Evolutionary conservation across 2,329 filamentous ascomycete species (phyloP).

Genomic region (Fusarium kyushuense): DNA sequence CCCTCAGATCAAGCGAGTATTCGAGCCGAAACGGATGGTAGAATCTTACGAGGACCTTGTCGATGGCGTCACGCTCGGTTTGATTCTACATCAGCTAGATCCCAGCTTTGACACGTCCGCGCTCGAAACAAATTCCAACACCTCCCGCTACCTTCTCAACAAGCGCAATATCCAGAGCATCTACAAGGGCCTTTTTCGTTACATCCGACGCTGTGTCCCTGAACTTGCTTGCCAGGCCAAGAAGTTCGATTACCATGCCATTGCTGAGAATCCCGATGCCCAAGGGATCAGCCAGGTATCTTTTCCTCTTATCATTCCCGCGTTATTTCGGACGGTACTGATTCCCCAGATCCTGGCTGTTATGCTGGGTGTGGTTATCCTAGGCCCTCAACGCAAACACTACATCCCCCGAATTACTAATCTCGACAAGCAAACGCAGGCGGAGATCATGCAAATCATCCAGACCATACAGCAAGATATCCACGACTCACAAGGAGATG

Average conservation of each 20-base stretch:
- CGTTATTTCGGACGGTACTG: conserved; percentile 2
- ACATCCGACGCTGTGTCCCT: conserved; percentile 65
- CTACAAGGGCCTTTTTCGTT: conserved; percentile 66
- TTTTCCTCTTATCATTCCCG: not conserved
- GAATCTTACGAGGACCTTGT: conserved; percentile 64
- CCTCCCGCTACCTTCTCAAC: conserved; percentile 60
- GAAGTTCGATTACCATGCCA: conserved; percentile 67
- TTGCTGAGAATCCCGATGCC: conserved; percentile 68
- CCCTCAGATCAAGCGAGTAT: conserved; percentile 54
- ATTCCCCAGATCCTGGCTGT: conserved; percentile 68
- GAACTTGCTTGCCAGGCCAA: conserved; percentile 65
- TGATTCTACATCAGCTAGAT: conserved; percentile 70
- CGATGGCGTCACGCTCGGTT: conserved; percentile 66
- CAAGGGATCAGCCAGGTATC: conserved; percentile 66
- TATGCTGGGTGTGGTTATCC: conserved; percentile 70
- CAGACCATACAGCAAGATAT: conserved; percentile 57
- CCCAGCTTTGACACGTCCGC: conserved; percentile 66
- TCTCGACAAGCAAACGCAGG: conserved; percentile 58
- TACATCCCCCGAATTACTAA: conserved; percentile 63
- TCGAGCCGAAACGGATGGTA: conserved; percentile 59
- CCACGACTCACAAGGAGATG: conserved; percentile 53
- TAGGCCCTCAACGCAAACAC: conserved; percentile 66
- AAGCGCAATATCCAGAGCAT: conserved; percentile 67
- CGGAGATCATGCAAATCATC: conserved; percentile 61
- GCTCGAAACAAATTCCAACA: conserved; percentile 61